phyloP scores from a whole-genome alignment of 176 grass and related monocot species.

The Pharus latifolius region DNA sequence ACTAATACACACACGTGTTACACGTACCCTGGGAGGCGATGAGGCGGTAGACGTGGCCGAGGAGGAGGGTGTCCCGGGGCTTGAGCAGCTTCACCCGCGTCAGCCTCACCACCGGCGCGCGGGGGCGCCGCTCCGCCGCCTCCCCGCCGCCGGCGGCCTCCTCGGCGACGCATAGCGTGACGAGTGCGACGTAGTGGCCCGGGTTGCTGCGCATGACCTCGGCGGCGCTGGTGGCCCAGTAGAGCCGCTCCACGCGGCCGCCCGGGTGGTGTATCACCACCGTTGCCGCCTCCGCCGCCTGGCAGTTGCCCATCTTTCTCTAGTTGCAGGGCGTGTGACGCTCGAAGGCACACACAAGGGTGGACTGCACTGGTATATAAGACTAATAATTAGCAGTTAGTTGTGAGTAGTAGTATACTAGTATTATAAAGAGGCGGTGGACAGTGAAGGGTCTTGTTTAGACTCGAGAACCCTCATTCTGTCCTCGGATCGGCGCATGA shows the following conservation, averaged over 20 bases:
- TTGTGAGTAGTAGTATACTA: too few species aligned
- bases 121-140: not conserved
- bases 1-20: not conserved
- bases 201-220: constrained; percentile 94
- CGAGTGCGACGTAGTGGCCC: constrained; percentile 80
- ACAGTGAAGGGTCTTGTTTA: too few species aligned
- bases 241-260: constrained; percentile 66
- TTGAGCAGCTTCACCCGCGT: constrained; percentile 91
- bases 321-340: too few species aligned
- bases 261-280: constrained; percentile 84
- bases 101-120: constrained; percentile 19
- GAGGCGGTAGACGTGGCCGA: constrained; percentile 79
- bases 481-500: too few species aligned
- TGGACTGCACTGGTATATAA: too few species aligned
- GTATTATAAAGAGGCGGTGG: too few species aligned
- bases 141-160: not conserved
- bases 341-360: too few species aligned
- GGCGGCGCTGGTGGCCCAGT: constrained; percentile 66
- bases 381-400: too few species aligned
- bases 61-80: constrained; percentile 49
- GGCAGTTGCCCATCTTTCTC: constrained; percentile 75
- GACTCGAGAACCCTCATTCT: too few species aligned
- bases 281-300: constrained; percentile 79
- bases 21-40: constrained; percentile 45
- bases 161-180: constrained; percentile 39